Base-by-base conservation (phyloP, 306 rosid species). In the Arachis hypogaea region DNA sequence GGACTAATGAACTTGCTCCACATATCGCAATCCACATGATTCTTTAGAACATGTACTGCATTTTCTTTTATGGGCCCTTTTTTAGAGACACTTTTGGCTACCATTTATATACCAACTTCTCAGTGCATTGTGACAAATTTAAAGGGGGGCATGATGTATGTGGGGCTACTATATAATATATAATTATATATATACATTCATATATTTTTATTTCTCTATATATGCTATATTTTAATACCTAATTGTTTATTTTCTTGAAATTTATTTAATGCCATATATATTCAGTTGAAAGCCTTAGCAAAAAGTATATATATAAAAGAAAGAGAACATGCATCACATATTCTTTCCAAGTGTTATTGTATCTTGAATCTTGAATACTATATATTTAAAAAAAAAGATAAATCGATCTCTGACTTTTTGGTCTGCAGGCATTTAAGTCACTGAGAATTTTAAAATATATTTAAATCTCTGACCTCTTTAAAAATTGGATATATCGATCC, bases 161-260 rank as follows among this genome's bases (percentile, higher is more conserved):
- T 72, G 77, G 61, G 61, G 69, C 38, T 38, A 36, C 38, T 50
- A 49, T 61, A 33, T 33, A 33, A 22, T 22, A 22, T 22, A 22
- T 16, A 16, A 16, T 16, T 16, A 33, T 33, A 33, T 33, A 33
- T 33, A 33, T 33, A 33, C 38, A 33, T 33, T 33, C 38, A 33
- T 33, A 33, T 33, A 33, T 33, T 2, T 33, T 33, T 4, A 33
- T 33, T 33, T 33, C 4, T 33, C 2, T 33, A 33, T 33, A 33
- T 33, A 49, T 49, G 3, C 1, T 22, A 49, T 22, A 49, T 49
- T 49, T 49, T 49, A 49, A 22, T 22, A 22, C 1, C 1, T 22
- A 22, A 22, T 22, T 22, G 28, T 22, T 22, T 22, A 22, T 22
- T 11, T 49, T 49, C 11, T 3, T 11, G n/a, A 33, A 33, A 33